A percentile compares a stretch with the other conserved stretches of the same genome.
phyloP scores from a whole-genome alignment of 2,329 filamentous ascomycete genomes.

The Septoria linicola region DNA sequence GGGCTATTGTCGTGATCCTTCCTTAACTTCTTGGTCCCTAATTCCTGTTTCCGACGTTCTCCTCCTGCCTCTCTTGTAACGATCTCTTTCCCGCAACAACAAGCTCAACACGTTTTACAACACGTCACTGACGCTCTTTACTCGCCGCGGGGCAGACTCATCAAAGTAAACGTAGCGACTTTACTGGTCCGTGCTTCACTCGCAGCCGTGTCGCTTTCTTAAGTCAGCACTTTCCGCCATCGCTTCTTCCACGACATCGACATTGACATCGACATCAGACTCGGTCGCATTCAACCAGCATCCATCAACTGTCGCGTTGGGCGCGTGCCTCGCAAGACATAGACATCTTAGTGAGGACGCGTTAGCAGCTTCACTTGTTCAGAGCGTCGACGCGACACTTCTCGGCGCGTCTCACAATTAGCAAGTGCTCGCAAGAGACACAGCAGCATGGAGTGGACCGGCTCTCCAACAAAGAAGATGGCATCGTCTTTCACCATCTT shows the following conservation, averaged over 20 bases:
- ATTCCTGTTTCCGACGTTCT: too few relatives aligned
- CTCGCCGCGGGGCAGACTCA: too few relatives aligned
- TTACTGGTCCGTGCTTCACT: not conserved
- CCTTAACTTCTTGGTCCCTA: not conserved
- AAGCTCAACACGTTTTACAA: not conserved
- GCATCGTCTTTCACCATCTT: constrained; percentile 26
- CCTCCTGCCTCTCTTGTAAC: constrained; percentile 1
- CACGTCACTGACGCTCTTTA: not conserved
- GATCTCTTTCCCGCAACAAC: not conserved
- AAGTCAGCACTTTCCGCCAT: constrained; percentile 2
- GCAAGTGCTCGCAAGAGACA: not conserved
- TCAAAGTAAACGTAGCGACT: too few relatives aligned
- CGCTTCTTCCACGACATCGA: constrained; percentile 1
- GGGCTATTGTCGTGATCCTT: constrained; percentile 3
- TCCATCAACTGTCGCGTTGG: constrained; percentile 4
- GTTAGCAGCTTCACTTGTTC: constrained; percentile 1
- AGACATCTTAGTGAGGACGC: constrained; percentile 13
- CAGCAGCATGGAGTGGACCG: constrained; percentile 29
- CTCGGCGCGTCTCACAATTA: too few relatives aligned
- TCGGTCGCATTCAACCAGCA: constrained; percentile 6
- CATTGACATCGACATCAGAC: constrained; percentile 6
- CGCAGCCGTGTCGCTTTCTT: not conserved
- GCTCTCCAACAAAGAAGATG: constrained; percentile 27
- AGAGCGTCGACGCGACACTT: not conserved
- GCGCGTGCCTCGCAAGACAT: constrained; percentile 4